A percentile compares a stretch with the other conserved stretches of the same genome.
Conservation (phyloP, 768 basidiomycete species). For the Boletus rubroflammeus region DNA sequence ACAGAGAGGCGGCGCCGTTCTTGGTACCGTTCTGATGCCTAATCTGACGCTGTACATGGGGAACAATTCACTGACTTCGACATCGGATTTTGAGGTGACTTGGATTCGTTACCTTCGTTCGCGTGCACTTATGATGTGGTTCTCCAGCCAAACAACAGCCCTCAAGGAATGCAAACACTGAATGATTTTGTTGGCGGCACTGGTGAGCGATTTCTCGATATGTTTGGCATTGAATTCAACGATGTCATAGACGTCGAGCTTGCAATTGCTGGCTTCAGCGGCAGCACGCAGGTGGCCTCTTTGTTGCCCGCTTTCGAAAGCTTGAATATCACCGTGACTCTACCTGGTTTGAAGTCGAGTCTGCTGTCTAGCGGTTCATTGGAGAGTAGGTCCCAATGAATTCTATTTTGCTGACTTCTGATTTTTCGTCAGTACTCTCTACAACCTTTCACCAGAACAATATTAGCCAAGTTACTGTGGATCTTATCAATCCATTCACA, state of each 20-base stretch:
- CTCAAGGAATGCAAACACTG: slow-evolving; percentile 58
- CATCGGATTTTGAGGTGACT: slow-evolving; percentile 48
- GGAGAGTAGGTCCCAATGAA: slow-evolving; percentile 35
- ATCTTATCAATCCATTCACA: slow-evolving; percentile 66
- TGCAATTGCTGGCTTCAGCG: slow-evolving; percentile 53
- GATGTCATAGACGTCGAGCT: slow-evolving; percentile 47
- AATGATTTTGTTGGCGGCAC: slow-evolving; percentile 64
- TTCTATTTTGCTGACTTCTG: background rate
- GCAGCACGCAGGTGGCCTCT: slow-evolving; percentile 58
- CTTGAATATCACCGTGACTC: slow-evolving; percentile 49
- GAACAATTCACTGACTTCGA: slow-evolving; percentile 51
- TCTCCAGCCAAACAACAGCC: slow-evolving; percentile 54
- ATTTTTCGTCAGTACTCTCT: slow-evolving; percentile 44
- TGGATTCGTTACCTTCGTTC: background rate
- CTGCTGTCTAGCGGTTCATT: slow-evolving; percentile 56
- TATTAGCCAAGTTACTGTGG: slow-evolving; percentile 60
- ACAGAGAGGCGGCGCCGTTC: slow-evolving; percentile 42
- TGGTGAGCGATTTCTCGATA: slow-evolving; percentile 32
- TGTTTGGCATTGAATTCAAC: background rate
- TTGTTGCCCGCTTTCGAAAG: slow-evolving; percentile 59
- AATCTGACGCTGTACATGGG: slow-evolving; percentile 57
- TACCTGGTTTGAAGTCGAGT: slow-evolving; percentile 58
- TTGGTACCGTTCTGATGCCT: slow-evolving; percentile 63
- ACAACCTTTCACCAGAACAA: slow-evolving; percentile 63
- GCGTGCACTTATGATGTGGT: background rate